Percentiles rank a stretch among this genome's conserved stretches.
Conservation (phyloP, 768 basidiomycete species). For the Psilocybe azurescens region DNA sequence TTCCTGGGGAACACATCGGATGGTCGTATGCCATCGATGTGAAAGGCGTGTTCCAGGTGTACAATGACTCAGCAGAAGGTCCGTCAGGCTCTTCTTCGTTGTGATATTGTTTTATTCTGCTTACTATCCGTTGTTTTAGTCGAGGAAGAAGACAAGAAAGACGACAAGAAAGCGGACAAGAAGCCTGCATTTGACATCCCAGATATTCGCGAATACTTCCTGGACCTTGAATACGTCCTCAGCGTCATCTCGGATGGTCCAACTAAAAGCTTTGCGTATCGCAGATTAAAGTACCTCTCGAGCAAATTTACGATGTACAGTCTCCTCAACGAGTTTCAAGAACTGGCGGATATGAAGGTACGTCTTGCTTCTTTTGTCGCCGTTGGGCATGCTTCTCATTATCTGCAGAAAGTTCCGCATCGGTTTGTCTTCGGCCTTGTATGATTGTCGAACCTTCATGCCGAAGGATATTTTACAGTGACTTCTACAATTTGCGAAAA, state of each 20-base stretch:
- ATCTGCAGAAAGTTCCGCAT: slow-evolving; percentile 74
- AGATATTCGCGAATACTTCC: slow-evolving; percentile 91
- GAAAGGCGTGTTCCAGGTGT: slow-evolving; percentile 92
- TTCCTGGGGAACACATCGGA: slow-evolving; percentile 64
- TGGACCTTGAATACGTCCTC: slow-evolving; percentile 92
- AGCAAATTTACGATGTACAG: slow-evolving; percentile 96
- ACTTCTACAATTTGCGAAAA: slow-evolving; percentile 98
- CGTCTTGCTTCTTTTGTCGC: slow-evolving; percentile 21
- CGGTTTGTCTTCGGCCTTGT: slow-evolving; percentile 50
- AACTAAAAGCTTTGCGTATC: slow-evolving; percentile 93
- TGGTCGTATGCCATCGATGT: slow-evolving; percentile 80
- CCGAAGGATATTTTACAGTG: slow-evolving; percentile 52
- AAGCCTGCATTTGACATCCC: slow-evolving; percentile 79
- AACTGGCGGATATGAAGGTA: slow-evolving; percentile 96
- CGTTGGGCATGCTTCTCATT: background rate
- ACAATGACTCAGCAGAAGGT: slow-evolving; percentile 47
- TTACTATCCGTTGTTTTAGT: background rate
- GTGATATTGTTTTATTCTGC: background rate
- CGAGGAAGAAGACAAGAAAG: slow-evolving; percentile 15
- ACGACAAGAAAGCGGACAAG: slow-evolving; percentile 25
- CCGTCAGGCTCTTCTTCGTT: background rate
- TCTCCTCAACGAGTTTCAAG: slow-evolving; percentile 91
- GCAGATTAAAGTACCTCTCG: slow-evolving; percentile 87
- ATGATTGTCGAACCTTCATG: background rate
- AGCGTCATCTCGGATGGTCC: slow-evolving; percentile 94